Base-by-base conservation (phyloP, 495 filamentous ascomycete species). In the Aspergillus affinis region DNA sequence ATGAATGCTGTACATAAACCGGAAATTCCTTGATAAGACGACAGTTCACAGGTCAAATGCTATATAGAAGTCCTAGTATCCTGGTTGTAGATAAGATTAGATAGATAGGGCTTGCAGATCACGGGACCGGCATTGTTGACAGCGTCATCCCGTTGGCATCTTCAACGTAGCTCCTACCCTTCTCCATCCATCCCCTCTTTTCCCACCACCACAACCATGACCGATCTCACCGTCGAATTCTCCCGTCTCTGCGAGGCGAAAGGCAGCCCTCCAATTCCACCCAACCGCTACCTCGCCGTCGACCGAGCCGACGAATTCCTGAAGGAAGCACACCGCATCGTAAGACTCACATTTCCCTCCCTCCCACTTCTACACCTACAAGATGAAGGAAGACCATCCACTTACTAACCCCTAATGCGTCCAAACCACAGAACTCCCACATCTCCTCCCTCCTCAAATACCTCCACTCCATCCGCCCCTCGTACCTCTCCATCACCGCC, bases 241-340 rank as follows among this genome's bases (percentile, higher is more conserved):
- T 68, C 67, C 46, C 36, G 84, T 52, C 81, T 90, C 29, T 82
- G 96, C 3, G 81, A 81, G 18, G 54, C 29, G 8, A 20, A 51
- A 41, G 18, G 23, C 6, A 51, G 21, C 56, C 15, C 48, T 48
- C 23, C 17, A 41, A 56, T 20, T 60, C 50, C 59, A 27, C 13
- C 53, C 21, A 2, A 20, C 20, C 12, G 44, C 26, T 52, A 57
- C 26, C 71, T 72, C 51, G 68, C 81, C 7, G 72, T 75, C 47
- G 80, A 84, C 60, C 79, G 75, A 36, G 78, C 90, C 53, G 91
- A 97, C 70, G 90, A 91, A 75, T 98, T 98, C 71, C 81, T 98
- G 32, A 93, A 94, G 74, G 95, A 98, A 78, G 94, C 94, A 51
- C 91, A 96, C 75, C 84, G 87, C 74, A 98, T 98, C 66, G 94